Percentiles rank a stretch among this genome's conserved stretches.
Conservation (phyloP, 495 filamentous ascomycete genomes). For the Penicillium tannophilum region DNA sequence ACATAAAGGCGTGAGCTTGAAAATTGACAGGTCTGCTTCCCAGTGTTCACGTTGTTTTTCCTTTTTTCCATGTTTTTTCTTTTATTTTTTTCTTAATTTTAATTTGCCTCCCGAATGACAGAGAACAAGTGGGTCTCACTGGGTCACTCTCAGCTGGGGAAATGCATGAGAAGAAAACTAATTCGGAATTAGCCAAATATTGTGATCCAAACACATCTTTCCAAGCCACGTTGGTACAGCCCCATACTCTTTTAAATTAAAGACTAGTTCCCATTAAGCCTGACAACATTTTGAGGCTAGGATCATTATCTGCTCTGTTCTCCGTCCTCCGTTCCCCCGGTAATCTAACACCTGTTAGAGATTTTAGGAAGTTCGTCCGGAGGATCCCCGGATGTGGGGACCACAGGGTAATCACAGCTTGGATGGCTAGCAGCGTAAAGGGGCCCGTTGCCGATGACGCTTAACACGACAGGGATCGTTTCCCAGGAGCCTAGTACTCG, state of each 20-base stretch:
- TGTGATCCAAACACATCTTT: not conserved
- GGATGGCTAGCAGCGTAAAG: not conserved
- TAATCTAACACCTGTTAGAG: not conserved
- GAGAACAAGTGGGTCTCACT: slow-evolving; percentile 3
- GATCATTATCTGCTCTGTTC: slow-evolving; percentile 6
- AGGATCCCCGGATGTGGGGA: slow-evolving; percentile 12
- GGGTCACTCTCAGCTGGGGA: slow-evolving; percentile 13
- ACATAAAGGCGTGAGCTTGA: not conserved
- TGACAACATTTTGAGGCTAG: slow-evolving; percentile 13
- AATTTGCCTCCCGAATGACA: slow-evolving; percentile 6
- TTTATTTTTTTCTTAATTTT: not conserved
- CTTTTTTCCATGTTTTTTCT: not conserved
- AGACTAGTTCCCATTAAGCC: not conserved
- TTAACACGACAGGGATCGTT: slow-evolving; percentile 11
- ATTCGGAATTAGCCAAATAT: not conserved
- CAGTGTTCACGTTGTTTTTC: slow-evolving; percentile 9
- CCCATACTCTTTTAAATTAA: slow-evolving; percentile 1
- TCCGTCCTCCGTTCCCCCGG: not conserved
- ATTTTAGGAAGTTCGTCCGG: slow-evolving; percentile 17
- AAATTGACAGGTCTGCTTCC: slow-evolving; percentile 29
- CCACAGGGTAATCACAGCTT: slow-evolving; percentile 1
- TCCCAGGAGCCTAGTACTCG: slow-evolving; percentile 15
- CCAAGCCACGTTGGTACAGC: not conserved
- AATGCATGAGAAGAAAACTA: not conserved
- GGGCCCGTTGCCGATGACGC: not conserved